Base-by-base conservation (phyloP, 106 monocot species). In the Phalaenopsis equestris region DNA sequence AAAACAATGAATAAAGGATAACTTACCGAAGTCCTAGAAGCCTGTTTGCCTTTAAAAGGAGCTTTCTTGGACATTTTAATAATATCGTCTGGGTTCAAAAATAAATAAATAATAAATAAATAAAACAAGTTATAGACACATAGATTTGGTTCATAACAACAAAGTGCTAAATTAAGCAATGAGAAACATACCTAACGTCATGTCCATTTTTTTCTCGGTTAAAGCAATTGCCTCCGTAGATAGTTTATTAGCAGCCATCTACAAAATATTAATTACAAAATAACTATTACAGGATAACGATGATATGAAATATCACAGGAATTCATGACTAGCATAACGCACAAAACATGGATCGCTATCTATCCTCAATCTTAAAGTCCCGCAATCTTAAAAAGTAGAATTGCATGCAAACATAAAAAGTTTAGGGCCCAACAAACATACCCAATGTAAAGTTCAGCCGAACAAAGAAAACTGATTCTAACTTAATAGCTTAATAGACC, bases 51-150 rank as follows among this genome's bases (percentile, higher is more conserved):
- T 67, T 86, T 88, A 17, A 57, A 72, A 49, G 45, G 76, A 57
- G 77, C 79, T 81, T 92, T 92, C 92, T 92, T 94, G 3, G 94
- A 90, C 94, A 98, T 98, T 79, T 92, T 92, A 55, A 98, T 98
- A 77, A 98, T 98, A 76, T 98, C 98, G 80, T 98, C 98, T 98
- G 70, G 36, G 80, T 61, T 77, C 75, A 49, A 79, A 9, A 30
- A 30, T 0, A 30, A 30, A 30, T 30, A 30, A 30, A 30, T 30
- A 30, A 30, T 30, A 30, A 30, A 19, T 61, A 46, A 2, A 81
- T 19, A 39, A 78, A 58, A 39, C 7, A 18, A 41, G 5, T 55
- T 17, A 78, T 4, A 30, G 5, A 11, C 41, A 78, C n/a, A 19
- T 37, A 48, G 57, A 19, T 17, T 58, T 17, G 2, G 6, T 39